phyloP scores from a whole-genome alignment of 108 stramenopile species.

The Poteriospumella lacustris region DNA sequence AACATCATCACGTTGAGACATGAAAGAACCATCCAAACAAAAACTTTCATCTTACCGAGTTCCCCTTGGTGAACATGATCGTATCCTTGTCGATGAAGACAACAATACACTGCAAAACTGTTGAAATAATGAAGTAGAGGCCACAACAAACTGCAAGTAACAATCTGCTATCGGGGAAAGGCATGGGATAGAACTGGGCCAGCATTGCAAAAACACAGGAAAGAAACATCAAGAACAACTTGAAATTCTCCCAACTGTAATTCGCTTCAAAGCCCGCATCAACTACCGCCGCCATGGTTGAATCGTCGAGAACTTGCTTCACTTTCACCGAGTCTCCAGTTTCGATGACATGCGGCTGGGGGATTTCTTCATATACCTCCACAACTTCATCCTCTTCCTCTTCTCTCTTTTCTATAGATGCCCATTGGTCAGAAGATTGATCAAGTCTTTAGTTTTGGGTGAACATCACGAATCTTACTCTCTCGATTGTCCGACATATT shows the following conservation, averaged over 20 bases:
- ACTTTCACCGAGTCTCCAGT: slow-evolving; percentile 89
- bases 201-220: slow-evolving; percentile 82
- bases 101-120: slow-evolving; percentile 79
- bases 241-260: slow-evolving; percentile 76
- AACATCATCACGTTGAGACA: slow-evolving; percentile 54
- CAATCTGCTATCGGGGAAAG: slow-evolving; percentile 80
- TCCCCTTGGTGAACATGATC: slow-evolving; percentile 72
- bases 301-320: slow-evolving; percentile 91
- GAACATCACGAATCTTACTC: neutral
- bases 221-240: slow-evolving; percentile 74
- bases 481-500: neutral
- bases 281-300: slow-evolving; percentile 56
- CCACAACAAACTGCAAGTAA: slow-evolving; percentile 79
- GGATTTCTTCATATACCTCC: slow-evolving; percentile 18
- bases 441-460: neutral
- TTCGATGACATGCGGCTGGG: slow-evolving; percentile 66
- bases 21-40: slow-evolving; percentile 39
- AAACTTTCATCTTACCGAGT: slow-evolving; percentile 33
- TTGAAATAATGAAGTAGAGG: slow-evolving; percentile 78
- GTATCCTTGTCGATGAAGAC: slow-evolving; percentile 85
- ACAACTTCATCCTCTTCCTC: slow-evolving; percentile 30
- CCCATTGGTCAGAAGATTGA: neutral
- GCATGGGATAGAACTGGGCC: slow-evolving; percentile 84
- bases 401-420: neutral
- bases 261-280: slow-evolving; percentile 65